Evolutionary conservation across 2,329 filamentous ascomycete species (phyloP), one percentile per base, ranked within the genome.

Genomic region (Diaporthe sp.): DNA sequence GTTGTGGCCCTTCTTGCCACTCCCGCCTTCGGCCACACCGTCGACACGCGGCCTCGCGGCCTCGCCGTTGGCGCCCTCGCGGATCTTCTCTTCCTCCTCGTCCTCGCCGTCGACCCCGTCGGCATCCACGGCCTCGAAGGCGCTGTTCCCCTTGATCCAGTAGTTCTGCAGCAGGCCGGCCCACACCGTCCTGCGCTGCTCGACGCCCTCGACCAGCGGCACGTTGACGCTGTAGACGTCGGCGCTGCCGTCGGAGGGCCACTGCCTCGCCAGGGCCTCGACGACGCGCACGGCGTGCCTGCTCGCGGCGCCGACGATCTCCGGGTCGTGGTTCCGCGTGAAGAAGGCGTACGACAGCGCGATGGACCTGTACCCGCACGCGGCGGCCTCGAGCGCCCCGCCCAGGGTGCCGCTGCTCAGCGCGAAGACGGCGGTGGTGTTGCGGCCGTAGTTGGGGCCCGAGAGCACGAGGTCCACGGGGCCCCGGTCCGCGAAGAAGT

Each of bases 161-260:
- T 93, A 92, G 83, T 98, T 99, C 85, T 98, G 95, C 81, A 98
- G 86, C 89, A 98, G 94, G 77, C 91, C 87, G 3, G 97, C 96
- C 86, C 92, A 98, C n/a, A 97, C 81, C 5, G 96, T 92, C 85
- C 94, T 95, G 72, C 90, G 89, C 25, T 86, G 82, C 79, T 93
- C 93, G 1, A 98, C 91, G 9, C 92, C 93, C 76, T 94, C 92
- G 20, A 97, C 89, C 15, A 98, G 87, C 28, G 97, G 96, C 12
- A 98, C 93, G 82, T 98, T 98, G 79, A 98, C 92, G 65, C 90
- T 94, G 84, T 98, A 98, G n/a, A 98, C 85, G 81, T 98, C 95
- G 7, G 94, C 92, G 76, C 89, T 89, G 44, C 87, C 84, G 71
- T 92, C 92, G 47, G 87, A 85, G 0, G 87, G 90, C 94, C 95